Percentiles rank a stretch among this genome's conserved stretches.
Evolutionary conservation across 257 asterid genomes (phyloP).

Genomic region (Nicotiana attenuata): DNA sequence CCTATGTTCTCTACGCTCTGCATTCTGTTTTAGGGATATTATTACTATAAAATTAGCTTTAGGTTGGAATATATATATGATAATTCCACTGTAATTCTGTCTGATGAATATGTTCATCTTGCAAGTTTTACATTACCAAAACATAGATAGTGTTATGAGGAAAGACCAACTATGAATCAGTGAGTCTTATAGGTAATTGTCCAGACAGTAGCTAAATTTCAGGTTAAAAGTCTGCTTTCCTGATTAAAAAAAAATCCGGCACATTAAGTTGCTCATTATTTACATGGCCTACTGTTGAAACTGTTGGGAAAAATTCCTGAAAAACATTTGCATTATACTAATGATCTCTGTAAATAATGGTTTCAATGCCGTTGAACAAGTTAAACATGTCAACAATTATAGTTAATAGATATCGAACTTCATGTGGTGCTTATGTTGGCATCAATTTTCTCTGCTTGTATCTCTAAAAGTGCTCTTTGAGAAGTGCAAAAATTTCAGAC

Average conservation of each 20-base stretch:
- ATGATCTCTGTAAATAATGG: background rate
- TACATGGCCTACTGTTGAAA: background rate
- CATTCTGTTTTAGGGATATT: background rate
- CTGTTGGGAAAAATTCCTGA: background rate
- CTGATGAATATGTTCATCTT: background rate
- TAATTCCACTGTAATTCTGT: background rate
- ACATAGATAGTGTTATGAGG: background rate
- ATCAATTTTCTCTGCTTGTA: background rate
- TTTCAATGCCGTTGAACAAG: background rate
- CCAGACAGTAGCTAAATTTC: background rate
- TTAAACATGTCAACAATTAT: background rate
- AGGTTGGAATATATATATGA: too few species aligned
- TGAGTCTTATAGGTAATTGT: background rate
- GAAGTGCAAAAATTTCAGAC: background rate
- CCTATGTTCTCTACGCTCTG: background rate
- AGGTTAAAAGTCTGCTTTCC: background rate
- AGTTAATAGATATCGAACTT: background rate
- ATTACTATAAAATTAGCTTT: background rate
- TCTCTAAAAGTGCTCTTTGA: background rate
- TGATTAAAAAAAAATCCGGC: too few species aligned
- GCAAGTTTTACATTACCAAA: background rate
- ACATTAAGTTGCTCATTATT: background rate
- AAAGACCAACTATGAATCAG: background rate
- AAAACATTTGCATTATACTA: background rate
- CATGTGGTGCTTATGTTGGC: background rate